Evolutionary conservation across 176 grass and related monocot genomes (phyloP).

Genomic region (Oryza coarctata): DNA sequence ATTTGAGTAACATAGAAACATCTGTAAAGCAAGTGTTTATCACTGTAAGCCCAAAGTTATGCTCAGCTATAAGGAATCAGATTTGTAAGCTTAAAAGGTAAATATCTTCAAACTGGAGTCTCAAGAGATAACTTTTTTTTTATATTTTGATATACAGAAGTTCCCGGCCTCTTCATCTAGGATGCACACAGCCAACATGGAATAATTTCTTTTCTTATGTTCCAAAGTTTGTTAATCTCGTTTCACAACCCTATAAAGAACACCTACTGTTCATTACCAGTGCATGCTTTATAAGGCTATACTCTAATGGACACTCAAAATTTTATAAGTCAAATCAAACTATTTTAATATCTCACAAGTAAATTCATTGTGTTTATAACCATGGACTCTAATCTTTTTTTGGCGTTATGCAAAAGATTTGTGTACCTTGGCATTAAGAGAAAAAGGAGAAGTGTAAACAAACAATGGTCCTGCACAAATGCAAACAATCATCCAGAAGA

Average conservation of each 20-base stretch:
- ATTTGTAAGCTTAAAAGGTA: constrained; percentile 62
- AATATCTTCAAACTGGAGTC: background rate
- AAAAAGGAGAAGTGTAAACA: background rate
- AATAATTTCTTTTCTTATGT: background rate
- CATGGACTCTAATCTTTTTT: no score
- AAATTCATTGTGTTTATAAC: no score
- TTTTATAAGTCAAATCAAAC: background rate
- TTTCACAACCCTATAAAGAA: background rate
- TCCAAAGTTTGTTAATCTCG: background rate
- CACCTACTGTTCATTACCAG: background rate
- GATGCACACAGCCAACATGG: no score
- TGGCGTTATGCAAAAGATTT: no score
- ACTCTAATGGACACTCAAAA: background rate
- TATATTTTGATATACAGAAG: no score
- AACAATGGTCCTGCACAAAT: background rate
- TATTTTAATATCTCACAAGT: background rate
- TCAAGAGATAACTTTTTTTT: background rate
- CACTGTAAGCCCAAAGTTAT: constrained; percentile 84
- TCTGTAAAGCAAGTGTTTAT: constrained; percentile 83
- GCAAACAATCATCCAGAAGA: background rate
- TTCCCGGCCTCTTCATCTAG: no score
- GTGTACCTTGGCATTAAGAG: background rate
- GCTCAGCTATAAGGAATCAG: constrained; percentile 75
- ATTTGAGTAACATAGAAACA: background rate
- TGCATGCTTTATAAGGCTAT: background rate